Evolutionary conservation across 2,329 filamentous ascomycete genomes (phyloP).

Genomic region (Pyrenochaeta sp.): DNA sequence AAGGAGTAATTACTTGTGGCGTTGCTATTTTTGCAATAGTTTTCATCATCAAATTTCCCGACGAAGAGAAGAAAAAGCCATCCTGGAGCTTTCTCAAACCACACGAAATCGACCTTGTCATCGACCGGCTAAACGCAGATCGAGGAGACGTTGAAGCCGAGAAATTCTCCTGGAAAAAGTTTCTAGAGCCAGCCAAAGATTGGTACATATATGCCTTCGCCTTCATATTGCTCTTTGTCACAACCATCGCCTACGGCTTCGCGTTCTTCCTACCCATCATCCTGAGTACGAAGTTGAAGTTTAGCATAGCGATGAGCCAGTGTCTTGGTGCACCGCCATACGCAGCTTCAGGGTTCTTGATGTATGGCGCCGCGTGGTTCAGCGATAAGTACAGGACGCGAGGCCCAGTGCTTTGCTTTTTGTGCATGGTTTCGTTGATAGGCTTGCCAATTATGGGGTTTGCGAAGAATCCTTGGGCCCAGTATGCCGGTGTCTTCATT

Average conservation of each 20-base stretch:
- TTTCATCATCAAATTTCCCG: conserved; percentile 37
- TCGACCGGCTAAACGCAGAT: conserved; percentile 32
- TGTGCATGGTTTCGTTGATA: conserved; percentile 32
- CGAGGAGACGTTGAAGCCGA: conserved; percentile 28
- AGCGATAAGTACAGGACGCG: conserved; percentile 35
- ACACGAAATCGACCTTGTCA: conserved; percentile 26
- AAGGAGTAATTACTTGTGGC: conserved; percentile 30
- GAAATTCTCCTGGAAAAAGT: conserved; percentile 30
- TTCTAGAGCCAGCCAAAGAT: conserved; percentile 31
- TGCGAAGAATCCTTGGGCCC: conserved; percentile 30
- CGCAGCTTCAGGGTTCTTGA: conserved; percentile 33
- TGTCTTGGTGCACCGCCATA: conserved; percentile 38
- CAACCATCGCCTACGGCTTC: conserved; percentile 33
- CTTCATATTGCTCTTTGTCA: conserved; percentile 29
- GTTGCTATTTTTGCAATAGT: conserved; percentile 29
- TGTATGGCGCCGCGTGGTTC: conserved; percentile 36
- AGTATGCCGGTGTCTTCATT: conserved; percentile 36
- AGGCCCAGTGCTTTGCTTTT: conserved; percentile 28
- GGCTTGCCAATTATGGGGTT: conserved; percentile 39
- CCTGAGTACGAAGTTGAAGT: conserved; percentile 30
- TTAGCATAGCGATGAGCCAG: conserved; percentile 33
- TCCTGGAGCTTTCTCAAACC: conserved; percentile 31
- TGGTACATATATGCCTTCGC: conserved; percentile 36
- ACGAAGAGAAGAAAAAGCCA: conserved; percentile 28
- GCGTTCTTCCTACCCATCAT: conserved; percentile 36